phyloP scores from a whole-genome alignment of 83 land plant genomes.

The Larix sibirica region DNA sequence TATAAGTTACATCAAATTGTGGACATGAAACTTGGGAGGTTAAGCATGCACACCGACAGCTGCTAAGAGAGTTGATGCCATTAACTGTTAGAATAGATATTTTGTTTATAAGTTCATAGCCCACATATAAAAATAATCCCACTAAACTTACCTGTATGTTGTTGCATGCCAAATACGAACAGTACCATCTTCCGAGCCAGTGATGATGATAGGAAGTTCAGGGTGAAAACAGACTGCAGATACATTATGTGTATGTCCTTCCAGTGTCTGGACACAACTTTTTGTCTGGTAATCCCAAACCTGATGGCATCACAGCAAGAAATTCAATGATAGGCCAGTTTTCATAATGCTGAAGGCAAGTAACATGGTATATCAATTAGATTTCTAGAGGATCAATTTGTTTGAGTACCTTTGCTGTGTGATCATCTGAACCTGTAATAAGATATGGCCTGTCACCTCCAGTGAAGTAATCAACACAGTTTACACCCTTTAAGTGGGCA shows the following conservation, averaged over 20 bases:
- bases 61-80: background rate
- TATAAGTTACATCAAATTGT: background rate
- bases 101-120: background rate
- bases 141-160: slow-evolving; percentile 65
- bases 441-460: slow-evolving; percentile 98
- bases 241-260: slow-evolving; percentile 99
- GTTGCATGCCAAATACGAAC: slow-evolving; percentile 97
- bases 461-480: slow-evolving; percentile 98
- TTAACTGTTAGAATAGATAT: background rate
- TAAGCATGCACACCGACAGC: background rate
- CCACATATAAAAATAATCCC: background rate
- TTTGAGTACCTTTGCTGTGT: slow-evolving; percentile 88
- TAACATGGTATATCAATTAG: background rate
- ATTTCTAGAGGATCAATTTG: background rate
- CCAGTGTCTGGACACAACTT: slow-evolving; percentile 96
- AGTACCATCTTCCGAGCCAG: slow-evolving; percentile 99
- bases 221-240: slow-evolving; percentile 98
- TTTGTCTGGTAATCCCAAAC: slow-evolving; percentile 98
- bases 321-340: background rate
- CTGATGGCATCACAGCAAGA: slow-evolving; percentile 31
- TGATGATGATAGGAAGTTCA: slow-evolving; percentile 95
- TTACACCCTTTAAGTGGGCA: slow-evolving; percentile 97
- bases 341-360: background rate
- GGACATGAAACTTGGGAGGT: background rate
- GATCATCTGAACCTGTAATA: slow-evolving; percentile 98